Evolutionary conservation across 2,329 filamentous ascomycete species (phyloP), one percentile per base, ranked within the genome.

Genomic region (Cladobotryum mycophilum): DNA sequence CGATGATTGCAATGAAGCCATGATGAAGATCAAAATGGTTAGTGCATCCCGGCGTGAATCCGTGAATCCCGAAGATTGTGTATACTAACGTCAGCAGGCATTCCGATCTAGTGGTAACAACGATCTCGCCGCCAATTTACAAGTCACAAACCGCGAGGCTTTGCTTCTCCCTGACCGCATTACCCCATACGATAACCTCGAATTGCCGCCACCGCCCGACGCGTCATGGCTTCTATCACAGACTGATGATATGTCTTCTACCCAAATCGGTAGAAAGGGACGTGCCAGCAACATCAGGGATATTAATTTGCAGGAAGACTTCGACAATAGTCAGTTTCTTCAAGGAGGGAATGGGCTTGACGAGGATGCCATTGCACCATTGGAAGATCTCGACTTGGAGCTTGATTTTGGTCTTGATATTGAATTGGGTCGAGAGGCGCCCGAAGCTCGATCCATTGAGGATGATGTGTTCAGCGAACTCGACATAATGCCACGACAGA

Each of bases 1-100:
- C 44, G 93, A 99, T 64, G 93, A 99, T 67, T 99, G 93, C 72
- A 96, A 95, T 63, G 93, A 99, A 71, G 92, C 92, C 37, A 76
- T 99, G 58, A 85, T 95, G 78, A 97, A 96, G 74, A 96, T 99
- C 63, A 96, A 97, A 67, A 95, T 97, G 90, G 92, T 96, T 72
- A 38, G 77, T 59, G 43, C 33, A 5, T 14, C 33, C 5, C 9
- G 14, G 13, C 22, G 14, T 22, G n/a, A 42, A 42, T 18, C 41
- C 22, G 22, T 12, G n/a, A 18, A 22, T 42, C 12, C 41, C 11
- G 3, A 8, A 15, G 44, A 12, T 8, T 15, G 13, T 14, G 12
- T 15, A 35, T 17, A 9, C 33, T 58, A 54, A 48, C 56, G 75
- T 68, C 73, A 51, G 45, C 48, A 56, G 41, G 92, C 93, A 40